These are phyloP conservation scores for Linnemannia hyalina DNA, from an alignment of 192 early-diverging fungal genomes.

Conservation along the genomic window DNA sequence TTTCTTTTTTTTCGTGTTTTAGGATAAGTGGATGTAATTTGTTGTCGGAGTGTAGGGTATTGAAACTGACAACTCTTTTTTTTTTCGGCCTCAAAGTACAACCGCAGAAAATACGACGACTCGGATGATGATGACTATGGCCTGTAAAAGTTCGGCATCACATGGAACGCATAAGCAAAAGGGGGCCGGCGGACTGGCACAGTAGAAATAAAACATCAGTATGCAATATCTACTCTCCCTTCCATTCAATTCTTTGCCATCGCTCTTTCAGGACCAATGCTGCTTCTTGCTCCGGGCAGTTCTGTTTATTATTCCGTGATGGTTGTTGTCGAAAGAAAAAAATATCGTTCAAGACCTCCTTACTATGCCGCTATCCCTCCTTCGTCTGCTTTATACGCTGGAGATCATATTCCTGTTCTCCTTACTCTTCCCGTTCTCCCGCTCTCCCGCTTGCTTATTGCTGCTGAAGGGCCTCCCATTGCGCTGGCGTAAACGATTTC, in stretches of 20 bases:
- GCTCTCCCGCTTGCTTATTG: constrained; percentile 11
- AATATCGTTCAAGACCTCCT: too few relatives aligned
- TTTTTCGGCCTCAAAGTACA: constrained; percentile 58
- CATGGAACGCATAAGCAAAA: not conserved
- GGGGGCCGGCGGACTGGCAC: not conserved
- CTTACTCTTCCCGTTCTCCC: not conserved
- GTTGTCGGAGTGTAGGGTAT: not conserved
- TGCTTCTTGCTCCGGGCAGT: too few relatives aligned
- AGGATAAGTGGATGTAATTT: not conserved
- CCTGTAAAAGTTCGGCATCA: constrained; percentile 35
- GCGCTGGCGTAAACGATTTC: constrained; percentile 79
- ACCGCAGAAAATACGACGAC: constrained; percentile 68
- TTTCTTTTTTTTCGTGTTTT: not conserved
- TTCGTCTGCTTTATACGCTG: too few relatives aligned
- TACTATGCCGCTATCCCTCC: too few relatives aligned
- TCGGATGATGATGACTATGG: constrained; percentile 71
- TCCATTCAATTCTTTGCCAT: too few relatives aligned
- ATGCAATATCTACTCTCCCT: too few relatives aligned
- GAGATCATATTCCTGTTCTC: not conserved
- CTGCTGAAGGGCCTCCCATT: constrained; percentile 62
- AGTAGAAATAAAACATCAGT: too few relatives aligned
- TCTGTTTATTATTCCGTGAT: too few relatives aligned
- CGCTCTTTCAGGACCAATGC: too few relatives aligned
- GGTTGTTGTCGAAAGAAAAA: too few relatives aligned
- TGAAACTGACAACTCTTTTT: not conserved